Conservation (phyloP, 148 eudicot species). For the Rheum nobile region DNA sequence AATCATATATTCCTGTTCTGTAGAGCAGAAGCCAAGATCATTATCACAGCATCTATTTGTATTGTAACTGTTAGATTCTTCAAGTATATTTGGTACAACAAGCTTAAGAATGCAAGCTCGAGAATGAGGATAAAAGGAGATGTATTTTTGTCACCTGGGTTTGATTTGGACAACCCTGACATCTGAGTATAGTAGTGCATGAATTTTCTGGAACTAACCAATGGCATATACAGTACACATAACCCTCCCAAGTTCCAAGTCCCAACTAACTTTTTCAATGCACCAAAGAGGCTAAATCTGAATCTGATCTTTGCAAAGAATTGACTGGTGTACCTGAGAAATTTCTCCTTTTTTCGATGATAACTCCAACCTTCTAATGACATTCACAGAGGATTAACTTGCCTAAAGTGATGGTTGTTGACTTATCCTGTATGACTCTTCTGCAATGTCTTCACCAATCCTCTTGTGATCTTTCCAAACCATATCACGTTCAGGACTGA, state of each 20-base stretch:
- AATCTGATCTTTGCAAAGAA: not conserved
- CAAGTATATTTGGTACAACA: not conserved
- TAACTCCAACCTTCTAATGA: not conserved
- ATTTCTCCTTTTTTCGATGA: not conserved
- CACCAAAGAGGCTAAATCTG: not conserved
- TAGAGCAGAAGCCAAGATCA: not conserved
- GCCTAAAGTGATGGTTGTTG: not conserved
- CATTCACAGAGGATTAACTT: not conserved
- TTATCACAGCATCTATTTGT: not conserved
- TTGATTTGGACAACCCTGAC: not conserved
- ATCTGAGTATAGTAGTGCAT: not conserved
- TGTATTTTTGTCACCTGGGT: not conserved
- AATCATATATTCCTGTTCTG: not conserved
- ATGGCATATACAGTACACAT: not conserved
- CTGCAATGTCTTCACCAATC: constrained; percentile 66
- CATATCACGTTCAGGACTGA: constrained; percentile 61
- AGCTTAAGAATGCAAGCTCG: not conserved
- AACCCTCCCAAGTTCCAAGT: not conserved
- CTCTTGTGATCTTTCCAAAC: constrained; percentile 81
- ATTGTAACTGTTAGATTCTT: not conserved
- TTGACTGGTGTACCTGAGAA: not conserved
- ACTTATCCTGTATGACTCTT: constrained; percentile 26
- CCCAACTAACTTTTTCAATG: not conserved
- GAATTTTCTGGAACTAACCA: not conserved
- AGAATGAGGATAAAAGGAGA: not conserved